Evolutionary conservation across 208 protist genomes (phyloP).

Genomic region (Trypanosoma scelopori): DNA sequence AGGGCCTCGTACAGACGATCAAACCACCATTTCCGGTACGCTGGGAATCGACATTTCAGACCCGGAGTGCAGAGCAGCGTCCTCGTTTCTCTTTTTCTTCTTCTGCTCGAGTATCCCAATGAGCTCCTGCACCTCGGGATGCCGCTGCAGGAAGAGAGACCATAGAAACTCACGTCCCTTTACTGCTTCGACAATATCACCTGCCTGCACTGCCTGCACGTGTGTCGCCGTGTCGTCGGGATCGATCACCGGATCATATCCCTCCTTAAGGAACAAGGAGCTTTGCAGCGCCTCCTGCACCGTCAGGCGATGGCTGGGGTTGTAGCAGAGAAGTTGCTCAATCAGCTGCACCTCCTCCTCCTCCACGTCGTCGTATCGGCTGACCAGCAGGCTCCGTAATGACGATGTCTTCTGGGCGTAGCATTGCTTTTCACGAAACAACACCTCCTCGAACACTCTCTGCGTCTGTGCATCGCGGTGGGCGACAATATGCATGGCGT

Average conservation of each 20-base stretch:
- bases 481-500: constrained; percentile 71
- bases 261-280: constrained; percentile 74
- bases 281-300: constrained; percentile 71
- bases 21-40: too few relatives aligned
- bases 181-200: constrained; percentile 57
- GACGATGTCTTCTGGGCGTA: constrained; percentile 3
- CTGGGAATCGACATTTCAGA: too few relatives aligned
- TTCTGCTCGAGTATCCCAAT: constrained; percentile 30
- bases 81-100: neutral
- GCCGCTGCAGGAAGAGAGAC: constrained; percentile 69
- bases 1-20: too few relatives aligned
- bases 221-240: constrained; percentile 48
- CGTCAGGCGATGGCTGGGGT: constrained; percentile 72
- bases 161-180: constrained; percentile 75
- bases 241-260: constrained; percentile 72
- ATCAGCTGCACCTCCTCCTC: constrained; percentile 77
- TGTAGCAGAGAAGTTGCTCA: constrained; percentile 58
- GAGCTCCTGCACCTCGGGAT: constrained; percentile 79
- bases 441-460: constrained; percentile 41
- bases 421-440: constrained; percentile 13
- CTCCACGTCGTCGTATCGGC: constrained; percentile 67
- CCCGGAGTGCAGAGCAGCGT: too few relatives aligned
- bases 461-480: constrained; percentile 45
- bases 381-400: constrained; percentile 38
- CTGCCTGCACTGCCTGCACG: constrained; percentile 54